A percentile compares a stretch with the other conserved stretches of the same genome.
Conservation (phyloP, 2,329 filamentous ascomycete species). For the Pleurostoma richardsiae region DNA sequence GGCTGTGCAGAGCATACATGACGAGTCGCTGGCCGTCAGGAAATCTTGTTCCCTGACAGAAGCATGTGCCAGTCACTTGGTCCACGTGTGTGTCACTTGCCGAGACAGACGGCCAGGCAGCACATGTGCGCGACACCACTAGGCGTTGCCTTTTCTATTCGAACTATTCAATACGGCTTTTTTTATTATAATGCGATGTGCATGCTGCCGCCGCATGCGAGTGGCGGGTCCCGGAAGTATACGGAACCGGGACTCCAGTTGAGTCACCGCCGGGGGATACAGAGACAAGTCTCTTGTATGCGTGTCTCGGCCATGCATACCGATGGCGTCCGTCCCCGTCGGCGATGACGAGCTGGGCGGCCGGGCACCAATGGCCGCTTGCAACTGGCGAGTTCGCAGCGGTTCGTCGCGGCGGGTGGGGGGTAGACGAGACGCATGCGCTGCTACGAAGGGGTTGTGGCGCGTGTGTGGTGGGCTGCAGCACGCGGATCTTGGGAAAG, state of each 20-base stretch:
- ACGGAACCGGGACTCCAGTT: background rate
- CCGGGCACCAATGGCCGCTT: background rate
- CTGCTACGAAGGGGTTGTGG: background rate
- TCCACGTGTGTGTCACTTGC: background rate
- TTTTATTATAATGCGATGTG: background rate
- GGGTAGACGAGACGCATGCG: background rate
- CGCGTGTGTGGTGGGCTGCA: background rate
- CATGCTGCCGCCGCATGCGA: background rate
- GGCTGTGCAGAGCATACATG: background rate
- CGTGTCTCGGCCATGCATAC: no score
- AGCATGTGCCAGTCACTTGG: background rate
- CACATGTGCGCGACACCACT: background rate
- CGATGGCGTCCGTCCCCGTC: no score
- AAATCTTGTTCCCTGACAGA: background rate
- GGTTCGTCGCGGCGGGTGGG: background rate
- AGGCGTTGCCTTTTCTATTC: background rate
- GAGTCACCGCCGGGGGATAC: no score
- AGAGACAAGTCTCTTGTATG: no score
- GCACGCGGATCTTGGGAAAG: background rate
- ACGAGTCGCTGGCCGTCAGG: background rate
- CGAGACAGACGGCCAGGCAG: background rate
- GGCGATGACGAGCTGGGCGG: background rate
- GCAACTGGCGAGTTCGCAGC: background rate
- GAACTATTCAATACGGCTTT: background rate
- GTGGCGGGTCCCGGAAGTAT: background rate